Base-by-base conservation (phyloP, 345 rosid genomes). In the Alliaria petiolata region DNA sequence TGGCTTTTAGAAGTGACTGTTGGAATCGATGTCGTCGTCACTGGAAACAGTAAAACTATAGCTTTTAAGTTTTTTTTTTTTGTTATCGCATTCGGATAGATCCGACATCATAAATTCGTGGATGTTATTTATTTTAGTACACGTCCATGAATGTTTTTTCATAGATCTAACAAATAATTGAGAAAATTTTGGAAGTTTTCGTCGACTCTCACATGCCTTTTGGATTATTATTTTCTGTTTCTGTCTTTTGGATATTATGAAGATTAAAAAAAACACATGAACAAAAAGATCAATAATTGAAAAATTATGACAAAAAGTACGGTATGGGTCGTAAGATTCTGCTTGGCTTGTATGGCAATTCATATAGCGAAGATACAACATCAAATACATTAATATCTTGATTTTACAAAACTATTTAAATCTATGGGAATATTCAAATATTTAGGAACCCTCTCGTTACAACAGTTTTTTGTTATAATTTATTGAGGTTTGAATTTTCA, bases 201-300 rank as follows among this genome's bases (percentile, higher is more conserved):
- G 36, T 55, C 14, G 31, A 26, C 65, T 64, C 58, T 55, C 65
- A 65, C 77, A 72, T 72, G 71, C 15, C 8, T 19, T 52, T 31
- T 42, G 59, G 52, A 59, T 47, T 54, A 70, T 28, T 26, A 26
- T 39, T 28, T 3, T 59, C 16, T 8, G 25, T 42, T 22, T 25
- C 34, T 31, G 2, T 19, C 12, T 14, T 17, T 13, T 6, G 39
- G 57, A 46, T 58, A 4, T 45, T 58, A 16, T 22, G 10, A 31
- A 19, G 54, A 71, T 51, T 25, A 36, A 36, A 43, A 9, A 15
- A 26, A 57, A 3, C 11, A 51, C 14, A 40, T 40, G 62, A 50
- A 36, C 25, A 15, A 49, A n/a, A 50, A 20, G 22, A 57, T 35
- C 42, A 72, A 45, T 72, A 35, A 64, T 72, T 54, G 47, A 3